A percentile compares a stretch with the other conserved stretches of the same genome.
These are phyloP conservation scores for Fusarium paranaense DNA, from an alignment of 2,329 filamentous ascomycete species.

Conservation along the genomic window DNA sequence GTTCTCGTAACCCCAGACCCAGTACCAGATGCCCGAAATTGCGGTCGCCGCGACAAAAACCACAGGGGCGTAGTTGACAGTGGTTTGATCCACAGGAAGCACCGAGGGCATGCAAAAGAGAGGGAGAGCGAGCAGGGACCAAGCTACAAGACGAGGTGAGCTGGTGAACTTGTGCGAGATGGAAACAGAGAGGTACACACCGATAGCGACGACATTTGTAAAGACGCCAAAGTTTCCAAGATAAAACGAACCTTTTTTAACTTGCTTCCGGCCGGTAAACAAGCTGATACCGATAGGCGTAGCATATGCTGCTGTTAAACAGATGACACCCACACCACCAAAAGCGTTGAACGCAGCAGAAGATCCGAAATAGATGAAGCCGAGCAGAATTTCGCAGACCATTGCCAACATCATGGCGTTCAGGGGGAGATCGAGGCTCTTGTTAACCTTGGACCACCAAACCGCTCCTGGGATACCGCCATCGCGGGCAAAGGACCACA, in stretches of 20 bases:
- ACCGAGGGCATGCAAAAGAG: slow-evolving; percentile 24
- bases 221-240: slow-evolving; percentile 6
- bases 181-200: background rate
- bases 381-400: slow-evolving; percentile 1
- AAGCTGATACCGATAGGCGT: slow-evolving; percentile 15
- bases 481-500: slow-evolving; percentile 18
- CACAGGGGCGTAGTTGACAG: slow-evolving; percentile 21
- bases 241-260: slow-evolving; percentile 6
- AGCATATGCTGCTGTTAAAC: slow-evolving; percentile 14
- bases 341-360: slow-evolving; percentile 18
- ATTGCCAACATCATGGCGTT: slow-evolving; percentile 22
- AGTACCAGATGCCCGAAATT: slow-evolving; percentile 21
- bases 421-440: background rate
- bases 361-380: slow-evolving; percentile 20
- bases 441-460: slow-evolving; percentile 11
- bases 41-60: slow-evolving; percentile 11
- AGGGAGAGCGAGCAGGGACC: slow-evolving; percentile 17
- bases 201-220: slow-evolving; percentile 5
- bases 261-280: background rate
- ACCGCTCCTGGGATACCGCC: slow-evolving; percentile 15
- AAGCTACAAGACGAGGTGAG: background rate
- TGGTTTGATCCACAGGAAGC: background rate
- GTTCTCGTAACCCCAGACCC: slow-evolving; percentile 24
- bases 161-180: background rate
- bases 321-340: slow-evolving; percentile 6